Conservation (phyloP, 768 basidiomycete species). For the Tubosaeta sp. region DNA sequence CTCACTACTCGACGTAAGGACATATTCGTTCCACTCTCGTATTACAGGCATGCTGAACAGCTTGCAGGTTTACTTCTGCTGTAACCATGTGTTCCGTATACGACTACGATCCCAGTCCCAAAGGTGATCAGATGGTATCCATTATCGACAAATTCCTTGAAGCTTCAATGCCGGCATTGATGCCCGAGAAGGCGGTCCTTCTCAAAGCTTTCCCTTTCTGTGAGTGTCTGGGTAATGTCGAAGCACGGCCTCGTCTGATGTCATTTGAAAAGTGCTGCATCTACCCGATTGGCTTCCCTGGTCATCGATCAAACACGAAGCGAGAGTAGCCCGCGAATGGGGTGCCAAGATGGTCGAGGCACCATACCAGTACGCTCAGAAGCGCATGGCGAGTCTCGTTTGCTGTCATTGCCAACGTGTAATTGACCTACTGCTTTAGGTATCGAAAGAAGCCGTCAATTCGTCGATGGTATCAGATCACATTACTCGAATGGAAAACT, state of each 20-base stretch:
- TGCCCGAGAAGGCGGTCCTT: conserved; percentile 13
- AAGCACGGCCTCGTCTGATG: not conserved
- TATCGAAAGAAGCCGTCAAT: conserved; percentile 3
- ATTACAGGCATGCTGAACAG: not conserved
- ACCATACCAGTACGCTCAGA: conserved; percentile 13
- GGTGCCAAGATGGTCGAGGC: conserved; percentile 8
- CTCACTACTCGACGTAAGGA: conserved; percentile 11
- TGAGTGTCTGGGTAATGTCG: not conserved
- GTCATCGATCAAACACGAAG: conserved; percentile 10
- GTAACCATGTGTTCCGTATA: conserved; percentile 21
- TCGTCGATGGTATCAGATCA: conserved; percentile 14
- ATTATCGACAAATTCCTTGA: conserved; percentile 8
- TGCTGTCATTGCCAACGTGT: not conserved
- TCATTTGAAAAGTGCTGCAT: conserved; percentile 16
- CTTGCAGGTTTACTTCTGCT: conserved; percentile 29
- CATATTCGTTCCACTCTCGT: not conserved
- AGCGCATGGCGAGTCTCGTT: not conserved
- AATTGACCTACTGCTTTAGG: not conserved
- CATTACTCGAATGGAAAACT: conserved; percentile 7
- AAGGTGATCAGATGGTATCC: conserved; percentile 14
- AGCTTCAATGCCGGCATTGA: conserved; percentile 1
- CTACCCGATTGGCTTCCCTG: conserved; percentile 27
- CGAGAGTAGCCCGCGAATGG: conserved; percentile 6
- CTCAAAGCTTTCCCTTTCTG: conserved; percentile 16
- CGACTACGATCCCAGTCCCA: conserved; percentile 18